Evolutionary conservation across 495 filamentous ascomycete genomes (phyloP).

Genomic region (Mycothermus thermophilus): DNA sequence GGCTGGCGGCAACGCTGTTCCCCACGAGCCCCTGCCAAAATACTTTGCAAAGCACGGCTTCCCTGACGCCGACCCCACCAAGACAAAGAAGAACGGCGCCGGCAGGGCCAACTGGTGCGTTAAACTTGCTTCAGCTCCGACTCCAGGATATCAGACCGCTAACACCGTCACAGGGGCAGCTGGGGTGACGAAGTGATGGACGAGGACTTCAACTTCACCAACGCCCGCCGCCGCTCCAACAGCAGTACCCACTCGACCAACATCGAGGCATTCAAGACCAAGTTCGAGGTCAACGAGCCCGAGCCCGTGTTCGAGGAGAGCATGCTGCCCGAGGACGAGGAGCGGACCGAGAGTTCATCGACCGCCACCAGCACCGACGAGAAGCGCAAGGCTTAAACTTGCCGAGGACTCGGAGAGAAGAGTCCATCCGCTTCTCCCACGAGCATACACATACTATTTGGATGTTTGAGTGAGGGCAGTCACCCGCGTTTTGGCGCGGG

Average conservation of each 20-base stretch:
- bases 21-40: constrained; percentile 65
- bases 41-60: constrained; percentile 86
- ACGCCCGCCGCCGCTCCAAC: constrained; percentile 85
- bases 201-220: constrained; percentile 63
- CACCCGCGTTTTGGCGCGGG: constrained; percentile 12
- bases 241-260: constrained; percentile 53
- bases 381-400: no score
- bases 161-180: constrained; percentile 68
- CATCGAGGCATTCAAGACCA: constrained; percentile 63
- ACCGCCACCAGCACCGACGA: constrained; percentile 28
- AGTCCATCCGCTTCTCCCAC: no score
- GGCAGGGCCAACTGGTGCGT: constrained; percentile 90
- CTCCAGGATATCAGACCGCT: no score
- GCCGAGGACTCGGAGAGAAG: no score
- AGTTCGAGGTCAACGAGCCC: constrained; percentile 71
- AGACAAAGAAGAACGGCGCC: constrained; percentile 90
- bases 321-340: constrained; percentile 38
- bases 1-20: constrained; percentile 44
- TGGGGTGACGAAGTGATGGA: constrained; percentile 73
- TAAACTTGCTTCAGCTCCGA: no score
- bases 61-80: constrained; percentile 69
- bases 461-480: constrained; percentile 13
- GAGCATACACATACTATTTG: constrained; percentile 20
- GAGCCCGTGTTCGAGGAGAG: constrained; percentile 86
- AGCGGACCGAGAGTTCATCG: constrained; percentile 39